phyloP scores from a whole-genome alignment of 352 stramenopile species.

The Lagenidium sp. region DNA sequence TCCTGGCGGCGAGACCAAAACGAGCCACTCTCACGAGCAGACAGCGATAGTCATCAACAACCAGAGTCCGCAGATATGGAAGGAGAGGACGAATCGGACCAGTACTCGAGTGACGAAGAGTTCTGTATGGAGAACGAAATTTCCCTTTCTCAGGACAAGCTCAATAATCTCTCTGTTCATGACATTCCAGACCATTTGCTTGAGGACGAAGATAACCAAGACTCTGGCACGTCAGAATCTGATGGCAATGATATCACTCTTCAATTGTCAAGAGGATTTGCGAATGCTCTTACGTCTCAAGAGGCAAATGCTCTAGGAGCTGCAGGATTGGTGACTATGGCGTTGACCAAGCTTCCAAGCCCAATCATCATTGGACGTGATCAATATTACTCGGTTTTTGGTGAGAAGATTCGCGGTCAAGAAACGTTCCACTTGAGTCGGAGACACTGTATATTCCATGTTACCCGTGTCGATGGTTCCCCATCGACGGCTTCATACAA shows the following conservation, averaged over 20 bases:
- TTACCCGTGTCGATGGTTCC: conserved; percentile 22
- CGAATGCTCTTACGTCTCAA: conserved; percentile 23
- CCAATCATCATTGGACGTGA: conserved; percentile 34
- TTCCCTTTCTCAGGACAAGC: conserved; percentile 56
- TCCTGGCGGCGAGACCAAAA: no score
- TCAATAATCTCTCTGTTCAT: conserved; percentile 53
- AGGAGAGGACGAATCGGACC: conserved; percentile 19
- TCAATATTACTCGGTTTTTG: conserved; percentile 59
- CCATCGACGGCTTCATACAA: conserved; percentile 24
- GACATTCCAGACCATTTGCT: conserved; percentile 28
- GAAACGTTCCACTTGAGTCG: conserved; percentile 51
- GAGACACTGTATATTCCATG: conserved; percentile 53
- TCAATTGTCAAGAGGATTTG: conserved; percentile 28
- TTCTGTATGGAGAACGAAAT: conserved; percentile 46
- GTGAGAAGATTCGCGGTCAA: conserved; percentile 43
- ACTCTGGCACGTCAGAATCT: no score
- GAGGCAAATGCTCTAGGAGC: conserved; percentile 39
- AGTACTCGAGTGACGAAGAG: conserved; percentile 52
- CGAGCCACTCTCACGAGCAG: no score
- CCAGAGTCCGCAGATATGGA: no score
- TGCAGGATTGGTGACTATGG: conserved; percentile 35
- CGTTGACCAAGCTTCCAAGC: conserved; percentile 13
- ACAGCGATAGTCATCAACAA: no score
- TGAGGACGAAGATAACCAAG: conserved; percentile 5
- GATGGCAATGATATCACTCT: conserved; percentile 19